Evolutionary conservation across 2,329 filamentous ascomycete genomes (phyloP), one percentile per base, ranked within the genome.

Genomic region (Periglandula ipomoeae): DNA sequence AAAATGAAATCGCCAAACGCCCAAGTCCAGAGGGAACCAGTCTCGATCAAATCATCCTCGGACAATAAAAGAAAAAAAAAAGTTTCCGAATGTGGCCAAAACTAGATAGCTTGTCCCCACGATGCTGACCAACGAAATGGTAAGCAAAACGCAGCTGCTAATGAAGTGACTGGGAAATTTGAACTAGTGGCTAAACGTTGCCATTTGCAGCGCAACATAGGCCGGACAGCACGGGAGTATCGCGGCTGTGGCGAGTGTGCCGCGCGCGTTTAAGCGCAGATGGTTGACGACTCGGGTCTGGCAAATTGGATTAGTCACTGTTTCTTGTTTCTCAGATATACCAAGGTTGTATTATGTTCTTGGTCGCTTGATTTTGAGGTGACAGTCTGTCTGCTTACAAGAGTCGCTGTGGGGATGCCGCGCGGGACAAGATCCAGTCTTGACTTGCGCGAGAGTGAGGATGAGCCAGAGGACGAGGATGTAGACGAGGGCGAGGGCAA

Each of bases 51-150:
- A n/a, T n/a, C n/a, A n/a, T n/a, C n/a, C n/a, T n/a, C n/a, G n/a
- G n/a, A n/a, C n/a, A 39, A 41, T 6, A 24, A 24, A 22, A n/a
- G 22, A 22, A 40, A 20, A n/a, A n/a, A n/a, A n/a, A n/a, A n/a
- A n/a, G n/a, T n/a, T n/a, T n/a, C n/a, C n/a, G n/a, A n/a, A n/a
- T n/a, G n/a, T n/a, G n/a, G n/a, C n/a, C n/a, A n/a, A n/a, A n/a
- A n/a, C n/a, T n/a, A n/a, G n/a, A n/a, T 24, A 24, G 38, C 6
- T 24, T 10, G 10, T 17, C 38, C 38, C 11, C 11, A 13, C 38
- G 38, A 23, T 41, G 44, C 44, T 46, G 44, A 46, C 44, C 44
- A 46, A 46, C 20, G 30, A 20, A 24, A 11, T 46, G 6, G 32
- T 46, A 46, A 38, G 44, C 44, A 37, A 23, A 17, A 15, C 11